phyloP scores from a whole-genome alignment of 1,139 yeast genomes.

The Geotrichum histeridarum region DNA sequence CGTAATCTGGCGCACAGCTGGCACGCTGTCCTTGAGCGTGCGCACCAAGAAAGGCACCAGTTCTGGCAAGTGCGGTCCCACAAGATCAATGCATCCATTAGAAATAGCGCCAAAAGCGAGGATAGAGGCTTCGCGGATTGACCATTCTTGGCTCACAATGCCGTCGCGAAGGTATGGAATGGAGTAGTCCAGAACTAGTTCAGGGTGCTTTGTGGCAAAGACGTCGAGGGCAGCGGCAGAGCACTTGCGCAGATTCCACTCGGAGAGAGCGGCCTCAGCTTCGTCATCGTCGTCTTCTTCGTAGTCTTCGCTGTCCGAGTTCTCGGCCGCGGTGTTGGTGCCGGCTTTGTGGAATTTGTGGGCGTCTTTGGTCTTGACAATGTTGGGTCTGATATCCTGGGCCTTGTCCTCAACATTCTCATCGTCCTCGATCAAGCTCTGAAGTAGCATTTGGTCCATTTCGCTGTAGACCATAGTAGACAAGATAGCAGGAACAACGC shows the following conservation, averaged over 20 bases:
- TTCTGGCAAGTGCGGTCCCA: slow-evolving; percentile 68
- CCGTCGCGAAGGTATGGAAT: slow-evolving; percentile 73
- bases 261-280: slow-evolving; percentile 56
- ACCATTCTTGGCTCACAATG: slow-evolving; percentile 72
- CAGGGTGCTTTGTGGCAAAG: slow-evolving; percentile 64
- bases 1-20: slow-evolving; percentile 84
- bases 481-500: slow-evolving; percentile 68
- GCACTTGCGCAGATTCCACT: slow-evolving; percentile 91
- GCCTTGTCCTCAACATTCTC: slow-evolving; percentile 77
- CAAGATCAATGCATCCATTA: slow-evolving; percentile 73
- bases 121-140: slow-evolving; percentile 85
- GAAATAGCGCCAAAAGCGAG: slow-evolving; percentile 94
- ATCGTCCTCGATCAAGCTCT: slow-evolving; percentile 54
- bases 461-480: slow-evolving; percentile 85
- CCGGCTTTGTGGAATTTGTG: slow-evolving; percentile 42
- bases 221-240: slow-evolving; percentile 89
- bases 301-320: slow-evolving; percentile 38
- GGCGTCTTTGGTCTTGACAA: slow-evolving; percentile 64
- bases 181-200: slow-evolving; percentile 58
- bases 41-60: slow-evolving; percentile 82
- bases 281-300: slow-evolving; percentile 60
- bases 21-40: slow-evolving; percentile 66
- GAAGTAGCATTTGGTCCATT: slow-evolving; percentile 67
- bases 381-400: slow-evolving; percentile 80
- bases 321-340: slow-evolving; percentile 22